Conservation (phyloP, 202 grass and related monocot genomes). For the Eragrostis tef region DNA sequence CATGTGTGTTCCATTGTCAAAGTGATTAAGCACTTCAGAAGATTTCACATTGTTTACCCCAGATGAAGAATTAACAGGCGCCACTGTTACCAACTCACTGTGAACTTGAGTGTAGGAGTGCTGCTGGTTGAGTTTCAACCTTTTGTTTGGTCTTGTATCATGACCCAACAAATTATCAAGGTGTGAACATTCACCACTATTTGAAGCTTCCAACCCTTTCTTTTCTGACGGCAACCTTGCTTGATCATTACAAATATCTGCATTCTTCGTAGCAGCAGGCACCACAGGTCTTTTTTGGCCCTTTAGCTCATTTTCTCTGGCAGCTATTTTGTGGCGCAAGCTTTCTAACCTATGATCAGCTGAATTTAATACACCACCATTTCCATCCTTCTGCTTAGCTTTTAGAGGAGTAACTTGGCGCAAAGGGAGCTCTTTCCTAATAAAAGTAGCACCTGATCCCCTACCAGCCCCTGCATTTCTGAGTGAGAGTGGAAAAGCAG, state of each 20-base stretch:
- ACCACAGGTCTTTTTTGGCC: constrained; percentile 64
- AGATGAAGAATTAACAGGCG: constrained; percentile 49
- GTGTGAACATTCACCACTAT: constrained; percentile 47
- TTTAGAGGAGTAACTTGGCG: constrained; percentile 54
- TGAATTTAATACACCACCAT: constrained; percentile 47
- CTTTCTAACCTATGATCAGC: constrained; percentile 68
- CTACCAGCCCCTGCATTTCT: constrained; percentile 54
- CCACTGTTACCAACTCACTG: constrained; percentile 33
- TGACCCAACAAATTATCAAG: constrained; percentile 39
- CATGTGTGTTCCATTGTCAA: constrained; percentile 44
- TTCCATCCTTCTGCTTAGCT: constrained; percentile 51
- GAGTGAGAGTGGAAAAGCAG: constrained; percentile 36
- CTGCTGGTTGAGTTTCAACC: constrained; percentile 50
- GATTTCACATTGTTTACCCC: constrained; percentile 43
- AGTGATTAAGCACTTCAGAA: constrained; percentile 43
- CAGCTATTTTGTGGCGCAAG: constrained; percentile 87
- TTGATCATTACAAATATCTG: constrained; percentile 44
- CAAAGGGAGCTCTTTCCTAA: constrained; percentile 53
- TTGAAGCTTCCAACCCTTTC: constrained; percentile 48
- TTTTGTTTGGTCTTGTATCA: constrained; percentile 52
- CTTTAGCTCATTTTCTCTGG: constrained; percentile 82
- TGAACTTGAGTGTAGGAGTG: constrained; percentile 40
- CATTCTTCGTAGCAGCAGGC: constrained; percentile 47
- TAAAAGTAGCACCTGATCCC: constrained; percentile 50
- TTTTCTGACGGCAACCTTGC: constrained; percentile 52